Evolutionary conservation across 2,329 filamentous ascomycete species (phyloP), one percentile per base, ranked within the genome.

Genomic region (Mycosphaerella sp.): DNA sequence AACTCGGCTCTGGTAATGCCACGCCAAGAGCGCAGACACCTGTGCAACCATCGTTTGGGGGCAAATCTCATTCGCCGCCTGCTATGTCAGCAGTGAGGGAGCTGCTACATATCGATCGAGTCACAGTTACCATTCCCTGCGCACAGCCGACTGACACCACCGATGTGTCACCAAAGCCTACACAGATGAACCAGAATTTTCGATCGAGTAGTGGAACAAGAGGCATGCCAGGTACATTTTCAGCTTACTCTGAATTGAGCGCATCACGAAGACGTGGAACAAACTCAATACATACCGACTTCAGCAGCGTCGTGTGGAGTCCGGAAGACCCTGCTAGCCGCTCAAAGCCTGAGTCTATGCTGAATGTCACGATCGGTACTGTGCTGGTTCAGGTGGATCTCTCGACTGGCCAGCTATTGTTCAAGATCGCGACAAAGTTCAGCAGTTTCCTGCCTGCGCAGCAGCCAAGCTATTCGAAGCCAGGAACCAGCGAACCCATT

Each of bases 151-250:
- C 41, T 34, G 28, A 28, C 12, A 12, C 44, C 30, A 12, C 10
- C 28, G 21, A 35, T 21, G 45, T 16, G 5, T 14, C 12, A 12
- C 30, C 28, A 13, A 47, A 49, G 4, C 21, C 16, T 10, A n/a
- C 16, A 13, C 39, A 9, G 17, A 6, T 16, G 13, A 41, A 12
- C 2, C 39, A 21, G 12, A 25, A 10, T 9, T 12, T 12, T 14
- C 28, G 9, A n/a, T 32, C 34, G 18, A 32, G 32, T n/a, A 39
- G 41, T 35, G 18, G 34, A 36, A 36, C 41, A 18, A 54, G 54
- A 9, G 59, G 55, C 16, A 70, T 74, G 62, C 74, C 74, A 14
- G 74, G 74, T 0, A 69, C 73, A 0, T 76, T 76, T 56, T 76
- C 74, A 0, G 66, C 69, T 18, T 75, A 76, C 56, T 73, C 73